Base-by-base conservation (phyloP, 2,329 filamentous ascomycete species). In the Acrodontium crateriforme region DNA sequence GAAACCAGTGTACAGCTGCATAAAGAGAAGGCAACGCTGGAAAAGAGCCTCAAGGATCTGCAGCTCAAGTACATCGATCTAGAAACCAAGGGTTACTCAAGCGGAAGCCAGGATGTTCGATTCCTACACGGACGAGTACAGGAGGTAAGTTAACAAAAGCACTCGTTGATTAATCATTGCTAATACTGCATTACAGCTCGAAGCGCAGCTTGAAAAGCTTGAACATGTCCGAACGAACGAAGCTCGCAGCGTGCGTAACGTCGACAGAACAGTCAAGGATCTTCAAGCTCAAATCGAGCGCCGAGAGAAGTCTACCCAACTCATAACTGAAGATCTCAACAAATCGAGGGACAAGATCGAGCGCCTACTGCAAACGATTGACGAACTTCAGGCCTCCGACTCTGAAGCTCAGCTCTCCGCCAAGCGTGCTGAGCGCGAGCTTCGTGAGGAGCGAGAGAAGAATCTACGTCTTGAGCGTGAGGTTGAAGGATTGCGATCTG, bases 11-110 rank as follows among this genome's bases (percentile, higher is more conserved):
- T 78, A 4, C 72, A 79, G 41, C 64, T 95, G 30, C 82, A 89
- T 53, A 85, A 85, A 52, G 82, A 93, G 41, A 95, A 94, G 60
- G 81, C 80, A 3, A 69, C 69, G 1, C 62, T 98, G 22, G 89
- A 95, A 60, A 94, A 93, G 63, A 73, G 71, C 30, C 64, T 92
- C 27, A 93, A 85, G 53, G 87, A 98, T 53, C 67, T 87, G 15
- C 87, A 95, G 55, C 70, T 95, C 29, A 75, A 75, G 48, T 72
- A 92, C 31, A 78, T 98, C 28, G 89, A 95, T 51, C 67, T 95
- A 6, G 87, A 98, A 60, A 95, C 89, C 23, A 95, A 95, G 63
- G 84, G 85, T 29, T 95, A 92, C 58, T 89, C 85, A 12, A 91
- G 78, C 40, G 81, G 81, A 14, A 93, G 85, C 53, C 83, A 93